A percentile compares a stretch with the other conserved stretches of the same genome.
These are phyloP conservation scores for Collariella sp. DNA, from an alignment of 495 filamentous ascomycete species.

Conservation along the genomic window DNA sequence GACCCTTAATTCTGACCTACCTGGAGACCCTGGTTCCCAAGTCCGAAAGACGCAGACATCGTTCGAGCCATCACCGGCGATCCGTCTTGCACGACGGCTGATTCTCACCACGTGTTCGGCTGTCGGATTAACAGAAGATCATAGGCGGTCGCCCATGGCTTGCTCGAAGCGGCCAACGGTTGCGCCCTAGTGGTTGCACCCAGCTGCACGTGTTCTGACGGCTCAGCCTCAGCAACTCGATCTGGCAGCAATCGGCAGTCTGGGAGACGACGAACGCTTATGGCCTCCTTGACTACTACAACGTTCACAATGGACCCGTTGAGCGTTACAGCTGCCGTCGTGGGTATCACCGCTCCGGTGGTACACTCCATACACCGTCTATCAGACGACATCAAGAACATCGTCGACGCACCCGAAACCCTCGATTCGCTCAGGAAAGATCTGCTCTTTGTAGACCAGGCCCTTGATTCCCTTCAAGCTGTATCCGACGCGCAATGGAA, in stretches of 20 bases:
- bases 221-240: not conserved
- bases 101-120: not conserved
- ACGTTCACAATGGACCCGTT: conserved; percentile 28
- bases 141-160: not conserved
- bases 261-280: not conserved
- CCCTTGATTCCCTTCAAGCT: conserved; percentile 28
- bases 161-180: not conserved
- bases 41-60: conserved; percentile 22
- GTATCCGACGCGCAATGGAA: conserved; percentile 31
- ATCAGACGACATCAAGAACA: conserved; percentile 30
- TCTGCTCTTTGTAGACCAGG: conserved; percentile 25
- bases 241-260: not conserved
- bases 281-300: not conserved
- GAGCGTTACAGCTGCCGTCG: conserved; percentile 29
- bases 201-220: not conserved
- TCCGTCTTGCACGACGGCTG: not conserved
- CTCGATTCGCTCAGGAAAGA: conserved; percentile 27
- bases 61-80: not conserved
- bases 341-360: conserved; percentile 25
- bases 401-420: conserved; percentile 33
- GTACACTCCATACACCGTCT: conserved; percentile 29
- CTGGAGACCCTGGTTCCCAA: conserved; percentile 23
- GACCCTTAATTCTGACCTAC: conserved; percentile 11
- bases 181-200: not conserved
- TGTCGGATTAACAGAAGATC: not conserved